Base-by-base conservation (phyloP, 129 eudicot genomes). In the Heracleum sosnowskyi region DNA sequence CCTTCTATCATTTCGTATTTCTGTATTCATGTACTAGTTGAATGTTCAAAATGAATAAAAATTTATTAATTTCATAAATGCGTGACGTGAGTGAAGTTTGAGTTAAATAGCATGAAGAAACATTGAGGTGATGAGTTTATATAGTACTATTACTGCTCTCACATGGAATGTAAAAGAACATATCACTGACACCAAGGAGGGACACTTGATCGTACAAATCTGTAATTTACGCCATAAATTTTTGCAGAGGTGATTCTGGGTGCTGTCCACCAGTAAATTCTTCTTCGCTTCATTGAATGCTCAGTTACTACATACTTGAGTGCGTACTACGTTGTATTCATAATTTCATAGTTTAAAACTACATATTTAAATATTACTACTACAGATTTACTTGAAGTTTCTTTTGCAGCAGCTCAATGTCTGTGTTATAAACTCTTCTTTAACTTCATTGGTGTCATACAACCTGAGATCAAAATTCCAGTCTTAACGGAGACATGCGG, bases 281-380 rank as follows among this genome's bases (percentile, higher is more conserved):
- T n/a, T 57, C 33, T n/a, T 57, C 66, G n/a, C 66, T 57, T 57
- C 33, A 57, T 24, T 57, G 66, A 57, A 57, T 57, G 63, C 63
- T 53, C 63, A 22, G 7, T 53, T 20, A 24, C 12, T 53, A 53
- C 63, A 53, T n/a, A n/a, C n/a, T n/a, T n/a, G n/a, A n/a, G 47
- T 44, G 2, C 47, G 46, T 7, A 8, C 46, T 8, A 40, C 44
- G 10, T 7, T 40, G 44, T 40, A 40, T 40, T 40, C 44, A 40
- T 40, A 40, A n/a, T n/a, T n/a, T n/a, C n/a, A n/a, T n/a, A n/a
- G 44, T 40, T 40, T 40, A 4, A 40, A 40, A 40, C 12, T 42
- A 42, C 46, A 1, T n/a, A n/a, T n/a, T n/a, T n/a, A n/a, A n/a
- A n/a, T n/a, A n/a, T n/a, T n/a, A n/a, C n/a, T n/a, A n/a, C n/a